A percentile compares a stretch with the other conserved stretches of the same genome.
Conservation (phyloP, 202 grass and related monocot species). For the Zizania palustris region DNA sequence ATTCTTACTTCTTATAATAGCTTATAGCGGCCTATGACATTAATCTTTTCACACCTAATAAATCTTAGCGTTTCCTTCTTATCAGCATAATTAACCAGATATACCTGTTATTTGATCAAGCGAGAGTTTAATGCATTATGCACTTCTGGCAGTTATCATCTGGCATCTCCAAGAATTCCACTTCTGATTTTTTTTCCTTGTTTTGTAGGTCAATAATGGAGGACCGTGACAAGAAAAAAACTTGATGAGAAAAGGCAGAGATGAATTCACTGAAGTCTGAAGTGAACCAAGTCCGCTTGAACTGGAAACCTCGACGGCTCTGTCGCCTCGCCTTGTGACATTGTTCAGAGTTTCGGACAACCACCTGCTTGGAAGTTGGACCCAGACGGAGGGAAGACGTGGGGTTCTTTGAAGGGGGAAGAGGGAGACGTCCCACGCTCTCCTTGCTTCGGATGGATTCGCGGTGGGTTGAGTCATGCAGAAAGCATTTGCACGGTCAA, state of each 20-base stretch:
- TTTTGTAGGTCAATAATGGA: constrained; percentile 1
- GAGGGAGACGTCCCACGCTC: constrained; percentile 34
- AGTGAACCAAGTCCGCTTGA: background rate
- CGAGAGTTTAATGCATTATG: background rate
- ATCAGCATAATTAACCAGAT: background rate
- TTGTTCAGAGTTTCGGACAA: background rate
- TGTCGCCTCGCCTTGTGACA: background rate
- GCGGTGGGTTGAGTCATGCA: constrained; percentile 32
- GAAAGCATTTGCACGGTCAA: constrained; percentile 22
- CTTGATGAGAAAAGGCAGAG: background rate
- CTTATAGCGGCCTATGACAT: background rate
- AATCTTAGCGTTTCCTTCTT: background rate
- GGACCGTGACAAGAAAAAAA: background rate
- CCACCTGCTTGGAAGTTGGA: constrained; percentile 4
- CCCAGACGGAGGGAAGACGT: constrained; percentile 6
- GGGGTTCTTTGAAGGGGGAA: constrained; percentile 9
- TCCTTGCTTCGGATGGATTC: constrained; percentile 41
- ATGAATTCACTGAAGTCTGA: background rate
- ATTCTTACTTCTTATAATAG: background rate
- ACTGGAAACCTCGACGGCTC: constrained; percentile 2
- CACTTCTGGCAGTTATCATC: background rate
- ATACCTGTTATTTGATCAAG: constrained; percentile 15
- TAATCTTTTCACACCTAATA: background rate
- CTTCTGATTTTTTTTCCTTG: background rate
- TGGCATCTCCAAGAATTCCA: background rate